Percentiles rank a stretch among this genome's conserved stretches.
phyloP scores from a whole-genome alignment of 192 early-diverging fungal species.

The Backusella parvicylindrica region DNA sequence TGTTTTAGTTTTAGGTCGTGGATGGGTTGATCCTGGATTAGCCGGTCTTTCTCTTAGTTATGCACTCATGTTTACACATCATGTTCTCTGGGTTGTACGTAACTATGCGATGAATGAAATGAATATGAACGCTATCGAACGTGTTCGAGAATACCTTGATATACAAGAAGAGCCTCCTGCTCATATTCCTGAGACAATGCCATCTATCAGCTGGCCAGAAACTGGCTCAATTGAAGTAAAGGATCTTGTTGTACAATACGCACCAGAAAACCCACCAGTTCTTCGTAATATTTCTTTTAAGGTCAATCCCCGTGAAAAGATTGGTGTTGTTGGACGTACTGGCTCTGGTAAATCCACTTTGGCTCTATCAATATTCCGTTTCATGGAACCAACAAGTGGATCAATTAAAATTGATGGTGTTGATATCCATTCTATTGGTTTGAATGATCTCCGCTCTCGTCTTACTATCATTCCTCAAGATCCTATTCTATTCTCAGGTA shows the following conservation, averaged over 20 bases:
- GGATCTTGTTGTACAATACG: slow-evolving; percentile 77
- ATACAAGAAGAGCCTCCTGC: slow-evolving; percentile 76
- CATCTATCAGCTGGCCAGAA: slow-evolving; percentile 59
- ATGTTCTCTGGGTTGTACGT: slow-evolving; percentile 81
- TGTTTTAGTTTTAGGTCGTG: slow-evolving; percentile 51
- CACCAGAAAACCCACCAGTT: slow-evolving; percentile 75
- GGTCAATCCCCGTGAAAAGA: slow-evolving; percentile 67
- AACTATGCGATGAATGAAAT: slow-evolving; percentile 83
- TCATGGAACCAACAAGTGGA: slow-evolving; percentile 71
- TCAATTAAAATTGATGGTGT: slow-evolving; percentile 73
- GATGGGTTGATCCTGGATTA: slow-evolving; percentile 74
- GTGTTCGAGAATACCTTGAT: slow-evolving; percentile 78
- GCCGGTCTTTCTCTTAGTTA: slow-evolving; percentile 87
- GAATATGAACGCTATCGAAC: slow-evolving; percentile 87
- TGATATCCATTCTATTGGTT: slow-evolving; percentile 68
- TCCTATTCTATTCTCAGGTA: slow-evolving; percentile 62
- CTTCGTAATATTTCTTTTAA: slow-evolving; percentile 68
- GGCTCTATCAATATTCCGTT: slow-evolving; percentile 75
- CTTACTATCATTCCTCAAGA: slow-evolving; percentile 81
- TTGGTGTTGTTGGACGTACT: slow-evolving; percentile 88
- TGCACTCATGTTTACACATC: slow-evolving; percentile 78
- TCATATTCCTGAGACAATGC: slow-evolving; percentile 24
- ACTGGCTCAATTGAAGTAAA: slow-evolving; percentile 70
- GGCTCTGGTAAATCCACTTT: slow-evolving; percentile 71
- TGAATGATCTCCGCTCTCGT: slow-evolving; percentile 64